Base-by-base conservation (phyloP, 306 rosid genomes). In the Datisca glomerata region DNA sequence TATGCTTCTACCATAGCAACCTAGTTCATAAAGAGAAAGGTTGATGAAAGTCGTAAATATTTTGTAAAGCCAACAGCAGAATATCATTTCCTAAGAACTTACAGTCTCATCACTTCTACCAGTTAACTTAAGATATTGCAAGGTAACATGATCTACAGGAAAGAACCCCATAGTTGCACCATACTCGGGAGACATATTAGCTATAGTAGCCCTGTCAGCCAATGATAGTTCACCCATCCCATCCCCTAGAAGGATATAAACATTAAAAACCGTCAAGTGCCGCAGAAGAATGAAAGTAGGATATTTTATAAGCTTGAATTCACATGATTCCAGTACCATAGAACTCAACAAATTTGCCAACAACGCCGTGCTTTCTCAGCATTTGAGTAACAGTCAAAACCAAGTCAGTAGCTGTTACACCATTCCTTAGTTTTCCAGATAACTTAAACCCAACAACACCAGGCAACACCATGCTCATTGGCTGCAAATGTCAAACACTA, bases 161-260 rank as follows among this genome's bases (percentile, higher is more conserved):
- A 89, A 89, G 80, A 84, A 89, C 12, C 95, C 98, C 98, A 91
- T 91, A 27, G 98, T 84, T 57, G 96, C 98, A 61, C 98, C 98
- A 73, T 91, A 91, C 46, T 91, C 98, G 2, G 96, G 98, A 63
- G 98, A 78, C 98, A 91, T 91, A 55, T 91, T 91, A 39, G 98
- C 98, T 56, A 91, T 91, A 29, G 98, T 91, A 43, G 98, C 96
- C 71, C 98, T 67, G 57, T 91, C 98, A 64, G 98, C 96, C 62
- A 89, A 67, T 20, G 97, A 77, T 58, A 89, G 65, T 50, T 77
- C 64, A 46, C 80, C 75, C 98, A 91, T 80, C 56, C 98, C 98
- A 61, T 69, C 85, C 46, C 98, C 98, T 91, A 54, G 32, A 56
- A 46, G 56, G 57, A 70, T 39, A 71, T 28, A 45, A 28, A 49